These are phyloP conservation scores for Suillus clintonianus DNA, from an alignment of 768 basidiomycete genomes.

Conservation along the genomic window DNA sequence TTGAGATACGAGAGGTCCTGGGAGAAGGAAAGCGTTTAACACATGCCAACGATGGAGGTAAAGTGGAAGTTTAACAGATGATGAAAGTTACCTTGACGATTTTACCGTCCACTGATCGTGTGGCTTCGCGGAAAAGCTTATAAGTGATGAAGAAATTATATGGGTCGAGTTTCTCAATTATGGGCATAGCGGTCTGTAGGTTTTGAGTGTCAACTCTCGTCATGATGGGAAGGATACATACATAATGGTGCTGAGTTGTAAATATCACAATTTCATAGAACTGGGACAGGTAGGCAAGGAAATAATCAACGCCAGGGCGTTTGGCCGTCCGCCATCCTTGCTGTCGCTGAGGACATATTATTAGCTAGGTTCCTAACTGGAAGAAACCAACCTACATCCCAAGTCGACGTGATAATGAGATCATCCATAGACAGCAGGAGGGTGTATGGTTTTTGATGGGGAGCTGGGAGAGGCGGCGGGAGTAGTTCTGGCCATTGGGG, in stretches of 20 bases:
- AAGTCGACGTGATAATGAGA: slow-evolving; percentile 85
- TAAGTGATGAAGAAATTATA: slow-evolving; percentile 89
- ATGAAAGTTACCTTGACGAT: slow-evolving; percentile 71
- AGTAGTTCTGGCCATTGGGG: slow-evolving; percentile 92
- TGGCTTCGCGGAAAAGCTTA: slow-evolving; percentile 91
- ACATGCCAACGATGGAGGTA: too few relatives aligned
- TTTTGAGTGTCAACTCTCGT: slow-evolving; percentile 2
- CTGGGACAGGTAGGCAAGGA: slow-evolving; percentile 94
- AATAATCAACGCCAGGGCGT: slow-evolving; percentile 97
- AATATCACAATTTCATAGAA: slow-evolving; percentile 99
- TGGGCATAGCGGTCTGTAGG: slow-evolving; percentile 79
- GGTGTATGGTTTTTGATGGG: slow-evolving; percentile 89
- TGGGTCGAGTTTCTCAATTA: slow-evolving; percentile 92
- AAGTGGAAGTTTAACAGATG: not conserved
- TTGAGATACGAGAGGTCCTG: slow-evolving; percentile 94
- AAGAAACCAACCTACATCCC: slow-evolving; percentile 76
- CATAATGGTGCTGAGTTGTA: slow-evolving; percentile 87
- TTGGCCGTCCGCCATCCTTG: slow-evolving; percentile 98
- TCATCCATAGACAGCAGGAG: slow-evolving; percentile 91
- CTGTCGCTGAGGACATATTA: slow-evolving; percentile 61
- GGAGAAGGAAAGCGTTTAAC: not conserved
- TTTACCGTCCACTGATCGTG: slow-evolving; percentile 77
- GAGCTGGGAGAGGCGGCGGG: slow-evolving; percentile 80
- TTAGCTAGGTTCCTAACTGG: not conserved
- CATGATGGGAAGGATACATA: slow-evolving; percentile 41